Evolutionary conservation across 306 rosid species (phyloP).

Genomic region (Corylus heterophylla): DNA sequence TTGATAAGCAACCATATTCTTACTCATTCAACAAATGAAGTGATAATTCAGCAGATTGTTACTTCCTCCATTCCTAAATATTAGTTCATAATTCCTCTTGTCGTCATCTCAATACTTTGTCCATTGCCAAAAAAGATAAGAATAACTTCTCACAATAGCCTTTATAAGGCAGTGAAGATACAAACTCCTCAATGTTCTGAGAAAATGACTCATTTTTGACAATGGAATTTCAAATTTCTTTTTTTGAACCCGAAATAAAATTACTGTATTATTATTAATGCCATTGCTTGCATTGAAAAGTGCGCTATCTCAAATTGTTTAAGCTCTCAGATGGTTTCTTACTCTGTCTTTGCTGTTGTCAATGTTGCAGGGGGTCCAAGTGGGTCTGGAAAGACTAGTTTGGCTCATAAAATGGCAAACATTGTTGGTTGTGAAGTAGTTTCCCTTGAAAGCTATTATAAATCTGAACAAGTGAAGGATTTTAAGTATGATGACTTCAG

Average conservation of each 20-base stretch:
- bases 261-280: not conserved
- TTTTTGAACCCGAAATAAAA: not conserved
- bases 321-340: constrained; percentile 24
- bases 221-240: too few relatives aligned
- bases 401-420: constrained; percentile 99
- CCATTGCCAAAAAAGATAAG: too few relatives aligned
- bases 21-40: not conserved
- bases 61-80: not conserved
- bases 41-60: not conserved
- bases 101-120: too few relatives aligned
- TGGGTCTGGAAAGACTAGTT: constrained; percentile 99
- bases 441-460: constrained; percentile 92
- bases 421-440: constrained; percentile 96
- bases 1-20: not conserved
- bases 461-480: constrained; percentile 81
- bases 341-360: constrained; percentile 26
- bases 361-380: constrained; percentile 92
- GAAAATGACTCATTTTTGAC: too few relatives aligned
- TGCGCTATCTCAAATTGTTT: constrained; percentile 19
- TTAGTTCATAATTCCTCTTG: too few relatives aligned
- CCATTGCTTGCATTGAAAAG: constrained; percentile 6
- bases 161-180: too few relatives aligned
- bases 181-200: too few relatives aligned
- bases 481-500: constrained; percentile 89
- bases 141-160: too few relatives aligned